phyloP scores from a whole-genome alignment of 225 moss, liverwort and hornwort species.

The Lunularia cruciata region DNA sequence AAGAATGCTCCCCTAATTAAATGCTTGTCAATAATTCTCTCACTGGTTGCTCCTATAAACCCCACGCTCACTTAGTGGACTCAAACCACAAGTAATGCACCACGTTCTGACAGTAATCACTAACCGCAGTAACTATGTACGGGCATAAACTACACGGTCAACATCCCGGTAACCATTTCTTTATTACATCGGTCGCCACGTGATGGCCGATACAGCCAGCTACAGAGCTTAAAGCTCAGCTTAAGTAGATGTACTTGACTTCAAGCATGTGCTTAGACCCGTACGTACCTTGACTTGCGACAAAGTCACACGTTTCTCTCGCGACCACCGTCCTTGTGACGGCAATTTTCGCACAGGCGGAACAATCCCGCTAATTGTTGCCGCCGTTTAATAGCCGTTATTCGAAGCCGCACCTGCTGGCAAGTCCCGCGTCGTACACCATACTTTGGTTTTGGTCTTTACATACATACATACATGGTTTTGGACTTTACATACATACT shows the following conservation, averaged over 20 bases:
- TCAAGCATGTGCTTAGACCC: slow-evolving; percentile 9
- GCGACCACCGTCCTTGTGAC: slow-evolving; percentile 13
- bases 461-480: too few species aligned
- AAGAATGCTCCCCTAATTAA: background rate
- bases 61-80: background rate
- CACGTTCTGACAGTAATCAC: background rate
- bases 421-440: too few species aligned
- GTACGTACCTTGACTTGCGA: slow-evolving; percentile 4
- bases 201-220: background rate
- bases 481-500: too few species aligned
- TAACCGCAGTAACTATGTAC: background rate
- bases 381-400: slow-evolving; percentile 9
- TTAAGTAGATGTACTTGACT: slow-evolving; percentile 6
- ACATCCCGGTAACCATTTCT: background rate
- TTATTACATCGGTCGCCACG: slow-evolving; percentile 8
- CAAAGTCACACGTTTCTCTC: slow-evolving; percentile 4
- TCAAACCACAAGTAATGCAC: too few species aligned
- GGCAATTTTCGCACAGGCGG: background rate
- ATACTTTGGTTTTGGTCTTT: too few species aligned
- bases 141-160: slow-evolving; percentile 5
- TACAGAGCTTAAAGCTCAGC: background rate
- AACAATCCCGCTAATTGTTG: slow-evolving; percentile 10
- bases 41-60: background rate
- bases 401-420: slow-evolving; percentile 7
- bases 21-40: background rate